Conservation (phyloP, 805 yeast species). For the Sugiyamaella lignohabitans region DNA sequence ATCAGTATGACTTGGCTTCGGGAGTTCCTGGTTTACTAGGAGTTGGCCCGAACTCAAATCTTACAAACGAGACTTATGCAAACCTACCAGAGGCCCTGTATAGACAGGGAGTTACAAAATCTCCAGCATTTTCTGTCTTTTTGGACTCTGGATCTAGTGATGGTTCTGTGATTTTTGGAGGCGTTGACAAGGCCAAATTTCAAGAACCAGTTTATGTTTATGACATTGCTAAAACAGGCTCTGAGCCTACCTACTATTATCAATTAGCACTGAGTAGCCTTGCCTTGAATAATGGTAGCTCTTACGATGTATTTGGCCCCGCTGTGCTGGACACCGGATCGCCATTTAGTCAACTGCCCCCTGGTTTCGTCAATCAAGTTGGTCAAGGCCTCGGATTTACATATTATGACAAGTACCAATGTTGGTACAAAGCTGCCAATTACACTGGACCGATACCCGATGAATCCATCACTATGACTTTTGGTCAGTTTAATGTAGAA, state of each 20-base stretch:
- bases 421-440: slow-evolving; percentile 21
- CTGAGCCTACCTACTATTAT: slow-evolving; percentile 15
- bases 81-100: slow-evolving; percentile 62
- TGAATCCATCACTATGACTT: slow-evolving; percentile 18
- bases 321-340: slow-evolving; percentile 31
- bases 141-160: slow-evolving; percentile 36
- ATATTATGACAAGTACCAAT: slow-evolving; percentile 22
- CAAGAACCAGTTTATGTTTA: slow-evolving; percentile 27
- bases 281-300: slow-evolving; percentile 15
- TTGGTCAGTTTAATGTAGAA: slow-evolving; percentile 25
- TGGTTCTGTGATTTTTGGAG: slow-evolving; percentile 31
- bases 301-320: slow-evolving; percentile 16
- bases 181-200: slow-evolving; percentile 23
- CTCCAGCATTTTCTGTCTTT: slow-evolving; percentile 57
- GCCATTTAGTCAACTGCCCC: slow-evolving; percentile 28
- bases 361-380: slow-evolving; percentile 26
- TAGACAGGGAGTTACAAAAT: slow-evolving; percentile 49
- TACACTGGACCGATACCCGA: slow-evolving; percentile 3
- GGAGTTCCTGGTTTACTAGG: slow-evolving; percentile 53
- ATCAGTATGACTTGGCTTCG: slow-evolving; percentile 36
- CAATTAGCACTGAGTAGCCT: slow-evolving; percentile 21
- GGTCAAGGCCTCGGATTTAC: slow-evolving; percentile 24
- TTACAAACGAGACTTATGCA: slow-evolving; percentile 38
- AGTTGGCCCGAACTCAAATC: slow-evolving; percentile 45
- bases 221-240: slow-evolving; percentile 12